These are phyloP conservation scores for Malus orientalis DNA, from an alignment of 306 rosid species.

Conservation along the genomic window DNA sequence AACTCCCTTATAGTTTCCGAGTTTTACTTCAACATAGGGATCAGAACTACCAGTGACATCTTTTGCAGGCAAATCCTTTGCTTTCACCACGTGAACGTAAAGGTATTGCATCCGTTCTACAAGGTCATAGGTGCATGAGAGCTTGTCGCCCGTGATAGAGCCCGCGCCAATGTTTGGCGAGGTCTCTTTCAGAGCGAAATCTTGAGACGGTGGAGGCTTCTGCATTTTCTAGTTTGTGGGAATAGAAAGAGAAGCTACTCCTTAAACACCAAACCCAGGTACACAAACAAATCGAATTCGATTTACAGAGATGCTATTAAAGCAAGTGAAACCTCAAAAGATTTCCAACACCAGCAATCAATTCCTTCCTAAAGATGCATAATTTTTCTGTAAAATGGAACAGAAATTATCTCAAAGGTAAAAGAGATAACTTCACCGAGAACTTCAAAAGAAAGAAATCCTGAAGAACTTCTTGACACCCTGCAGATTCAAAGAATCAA, in stretches of 20 bases:
- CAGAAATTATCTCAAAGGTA: not conserved
- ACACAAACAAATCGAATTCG: not conserved
- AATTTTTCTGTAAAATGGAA: not conserved
- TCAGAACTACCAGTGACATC: constrained; percentile 79
- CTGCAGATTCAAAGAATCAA: constrained; percentile 19
- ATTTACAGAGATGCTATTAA: not conserved
- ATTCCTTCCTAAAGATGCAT: not conserved
- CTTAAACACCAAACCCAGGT: not conserved
- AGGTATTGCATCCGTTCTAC: constrained; percentile 93
- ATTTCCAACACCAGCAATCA: not conserved
- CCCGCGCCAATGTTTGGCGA: constrained; percentile 81
- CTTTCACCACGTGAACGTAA: constrained; percentile 77
- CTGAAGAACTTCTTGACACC: constrained; percentile 1
- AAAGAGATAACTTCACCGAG: constrained; percentile 1
- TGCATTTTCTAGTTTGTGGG: constrained; percentile 45
- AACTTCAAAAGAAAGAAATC: constrained; percentile 5
- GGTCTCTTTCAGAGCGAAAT: constrained; percentile 80
- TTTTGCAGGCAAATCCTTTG: constrained; percentile 74
- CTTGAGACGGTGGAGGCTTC: constrained; percentile 59
- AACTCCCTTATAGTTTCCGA: constrained; percentile 73
- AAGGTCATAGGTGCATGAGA: constrained; percentile 76
- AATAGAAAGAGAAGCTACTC: constrained; percentile 1
- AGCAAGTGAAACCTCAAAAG: not conserved
- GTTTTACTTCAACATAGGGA: constrained; percentile 90
- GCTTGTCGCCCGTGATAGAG: constrained; percentile 51